Evolutionary conservation across 495 filamentous ascomycete species (phyloP).

Genomic region (Penicillium simplicissimum): DNA sequence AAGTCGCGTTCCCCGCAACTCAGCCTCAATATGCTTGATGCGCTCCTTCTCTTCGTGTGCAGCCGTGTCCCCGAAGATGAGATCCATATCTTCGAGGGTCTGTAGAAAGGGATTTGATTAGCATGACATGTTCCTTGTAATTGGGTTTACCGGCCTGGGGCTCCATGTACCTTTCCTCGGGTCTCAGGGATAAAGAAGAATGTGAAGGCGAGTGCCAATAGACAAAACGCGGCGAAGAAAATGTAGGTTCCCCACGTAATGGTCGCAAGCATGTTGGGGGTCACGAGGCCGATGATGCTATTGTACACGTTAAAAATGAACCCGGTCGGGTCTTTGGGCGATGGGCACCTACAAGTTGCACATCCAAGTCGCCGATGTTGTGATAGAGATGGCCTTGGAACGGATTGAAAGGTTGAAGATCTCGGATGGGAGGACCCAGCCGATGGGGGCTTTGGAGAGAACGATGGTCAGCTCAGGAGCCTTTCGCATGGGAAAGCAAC

Average conservation of each 20-base stretch:
- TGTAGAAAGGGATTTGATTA: constrained; percentile 15
- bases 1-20: constrained; percentile 51
- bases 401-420: constrained; percentile 43
- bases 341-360: constrained; percentile 39
- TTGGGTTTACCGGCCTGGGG: neutral
- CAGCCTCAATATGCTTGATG: constrained; percentile 71
- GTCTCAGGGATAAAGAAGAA: constrained; percentile 66
- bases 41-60: constrained; percentile 70
- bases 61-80: constrained; percentile 72
- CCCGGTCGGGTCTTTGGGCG: no score
- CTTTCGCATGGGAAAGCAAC: neutral
- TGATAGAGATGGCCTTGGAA: constrained; percentile 42
- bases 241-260: constrained; percentile 80
- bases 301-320: neutral
- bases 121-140: neutral
- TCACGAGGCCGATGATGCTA: constrained; percentile 71
- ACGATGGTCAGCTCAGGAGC: constrained; percentile 7
- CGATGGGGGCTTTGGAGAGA: constrained; percentile 35
- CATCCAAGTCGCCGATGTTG: constrained; percentile 45
- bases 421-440: constrained; percentile 46
- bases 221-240: constrained; percentile 72
- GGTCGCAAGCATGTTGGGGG: constrained; percentile 68
- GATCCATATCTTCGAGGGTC: constrained; percentile 62
- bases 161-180: constrained; percentile 39
- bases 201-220: constrained; percentile 59